A percentile compares a stretch with the other conserved stretches of the same genome.
phyloP scores from a whole-genome alignment of 495 filamentous ascomycete genomes.

The Immersiella caudata region DNA sequence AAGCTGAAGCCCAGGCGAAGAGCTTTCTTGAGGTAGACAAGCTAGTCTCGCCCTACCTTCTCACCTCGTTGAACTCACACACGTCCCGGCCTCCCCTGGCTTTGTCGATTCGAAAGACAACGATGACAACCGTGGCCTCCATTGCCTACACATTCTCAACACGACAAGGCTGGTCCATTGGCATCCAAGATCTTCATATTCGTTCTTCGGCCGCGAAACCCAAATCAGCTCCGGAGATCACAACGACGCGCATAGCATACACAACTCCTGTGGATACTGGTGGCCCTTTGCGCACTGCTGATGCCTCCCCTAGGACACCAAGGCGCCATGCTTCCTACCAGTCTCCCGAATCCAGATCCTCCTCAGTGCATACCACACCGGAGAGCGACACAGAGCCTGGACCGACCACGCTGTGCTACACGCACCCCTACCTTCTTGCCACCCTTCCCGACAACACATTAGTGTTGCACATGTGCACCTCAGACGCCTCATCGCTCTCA shows the following conservation, averaged over 20 bases:
- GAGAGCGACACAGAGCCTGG: constrained; percentile 33
- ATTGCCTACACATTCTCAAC: constrained; percentile 82
- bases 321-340: constrained; percentile 1
- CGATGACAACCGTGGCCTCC: constrained; percentile 67
- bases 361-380: not conserved
- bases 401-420: constrained; percentile 81
- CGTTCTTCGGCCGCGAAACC: constrained; percentile 28
- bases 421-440: constrained; percentile 87
- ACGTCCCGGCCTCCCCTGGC: constrained; percentile 79
- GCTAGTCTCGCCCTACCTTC: constrained; percentile 53
- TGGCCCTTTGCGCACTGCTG: constrained; percentile 2
- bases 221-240: constrained; percentile 48
- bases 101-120: constrained; percentile 69
- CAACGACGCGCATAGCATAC: constrained; percentile 49
- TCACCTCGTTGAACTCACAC: constrained; percentile 81
- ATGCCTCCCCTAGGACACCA: constrained; percentile 33
- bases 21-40: not conserved
- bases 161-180: constrained; percentile 78
- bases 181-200: constrained; percentile 84
- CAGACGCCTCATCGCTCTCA: constrained; percentile 63
- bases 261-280: constrained; percentile 37
- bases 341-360: constrained; percentile 7
- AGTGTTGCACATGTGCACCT: constrained; percentile 81
- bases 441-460: constrained; percentile 92
- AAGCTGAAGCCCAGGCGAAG: not conserved